Evolutionary conservation across 129 eudicot species (phyloP).

Genomic region (Chrysanthemum lavandulifolium): DNA sequence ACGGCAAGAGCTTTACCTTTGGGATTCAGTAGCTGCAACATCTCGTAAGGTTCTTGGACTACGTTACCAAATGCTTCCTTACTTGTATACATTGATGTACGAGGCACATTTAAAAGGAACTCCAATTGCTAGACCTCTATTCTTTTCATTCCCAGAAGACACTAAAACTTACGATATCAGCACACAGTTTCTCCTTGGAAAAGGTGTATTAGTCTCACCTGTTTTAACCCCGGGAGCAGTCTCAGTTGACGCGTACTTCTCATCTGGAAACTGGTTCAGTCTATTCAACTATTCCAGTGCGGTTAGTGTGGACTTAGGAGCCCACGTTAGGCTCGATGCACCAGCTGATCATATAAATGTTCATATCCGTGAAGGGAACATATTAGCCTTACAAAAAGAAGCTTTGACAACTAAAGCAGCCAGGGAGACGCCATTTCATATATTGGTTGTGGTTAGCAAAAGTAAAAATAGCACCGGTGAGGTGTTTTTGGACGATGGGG

Average conservation of each 20-base stretch:
- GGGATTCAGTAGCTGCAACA: slow-evolving; percentile 85
- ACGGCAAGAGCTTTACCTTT: slow-evolving; percentile 79
- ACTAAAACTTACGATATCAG: slow-evolving; percentile 54
- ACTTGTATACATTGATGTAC: slow-evolving; percentile 75
- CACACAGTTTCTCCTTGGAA: slow-evolving; percentile 78
- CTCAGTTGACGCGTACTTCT: slow-evolving; percentile 67
- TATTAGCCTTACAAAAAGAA: slow-evolving; percentile 72
- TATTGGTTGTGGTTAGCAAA: slow-evolving; percentile 52
- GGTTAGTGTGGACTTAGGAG: slow-evolving; percentile 39
- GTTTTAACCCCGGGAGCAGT: slow-evolving; percentile 46
- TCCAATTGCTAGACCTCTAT: slow-evolving; percentile 80
- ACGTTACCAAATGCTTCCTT: slow-evolving; percentile 71
- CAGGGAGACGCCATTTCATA: slow-evolving; percentile 49
- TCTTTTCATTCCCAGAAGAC: slow-evolving; percentile 81
- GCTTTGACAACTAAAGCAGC: slow-evolving; percentile 65
- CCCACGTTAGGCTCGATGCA: slow-evolving; percentile 48
- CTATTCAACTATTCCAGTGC: slow-evolving; percentile 57
- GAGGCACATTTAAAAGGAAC: slow-evolving; percentile 66
- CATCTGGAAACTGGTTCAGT: slow-evolving; percentile 85
- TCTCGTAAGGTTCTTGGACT: slow-evolving; percentile 72
- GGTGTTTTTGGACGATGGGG: slow-evolving; percentile 79
- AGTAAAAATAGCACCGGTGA: slow-evolving; percentile 58
- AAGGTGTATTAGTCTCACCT: slow-evolving; percentile 76
- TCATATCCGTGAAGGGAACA: slow-evolving; percentile 76
- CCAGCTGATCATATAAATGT: slow-evolving; percentile 71